These are phyloP conservation scores for Agarophyton chilense DNA, from an alignment of 23 red algal genomes.

Conservation along the genomic window DNA sequence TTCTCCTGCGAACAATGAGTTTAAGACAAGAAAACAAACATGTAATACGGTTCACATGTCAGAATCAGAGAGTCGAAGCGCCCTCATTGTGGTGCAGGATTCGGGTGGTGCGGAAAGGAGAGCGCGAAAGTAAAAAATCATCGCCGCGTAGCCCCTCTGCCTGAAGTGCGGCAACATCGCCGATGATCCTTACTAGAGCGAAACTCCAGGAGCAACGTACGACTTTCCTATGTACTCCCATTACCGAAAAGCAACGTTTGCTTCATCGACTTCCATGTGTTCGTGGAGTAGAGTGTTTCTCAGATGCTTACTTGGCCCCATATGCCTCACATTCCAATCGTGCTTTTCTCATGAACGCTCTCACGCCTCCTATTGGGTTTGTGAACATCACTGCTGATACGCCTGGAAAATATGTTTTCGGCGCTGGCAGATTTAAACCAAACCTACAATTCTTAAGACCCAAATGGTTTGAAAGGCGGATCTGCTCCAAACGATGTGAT, in stretches of 20 bases:
- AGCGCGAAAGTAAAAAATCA: background rate
- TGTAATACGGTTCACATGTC: no score
- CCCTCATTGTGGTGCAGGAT: no score
- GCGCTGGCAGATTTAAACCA: background rate
- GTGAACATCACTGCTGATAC: background rate
- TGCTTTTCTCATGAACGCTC: background rate
- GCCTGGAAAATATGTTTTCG: slow-evolving; percentile 4
- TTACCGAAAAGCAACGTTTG: background rate
- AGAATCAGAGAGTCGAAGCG: no score
- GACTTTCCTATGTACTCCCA: background rate
- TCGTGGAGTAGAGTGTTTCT: background rate
- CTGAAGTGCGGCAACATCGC: background rate
- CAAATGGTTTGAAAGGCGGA: background rate
- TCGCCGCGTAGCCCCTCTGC: background rate
- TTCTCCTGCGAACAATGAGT: no score
- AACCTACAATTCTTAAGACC: background rate
- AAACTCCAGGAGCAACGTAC: no score
- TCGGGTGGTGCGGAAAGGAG: no score
- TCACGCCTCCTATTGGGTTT: background rate
- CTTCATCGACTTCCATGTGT: background rate
- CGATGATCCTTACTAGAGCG: background rate
- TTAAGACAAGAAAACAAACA: no score
- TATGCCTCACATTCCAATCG: no score
- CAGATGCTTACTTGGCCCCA: no score
- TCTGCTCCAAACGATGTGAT: background rate